Evolutionary conservation across 331 rosid species (phyloP).

Genomic region (Saraca asoca): DNA sequence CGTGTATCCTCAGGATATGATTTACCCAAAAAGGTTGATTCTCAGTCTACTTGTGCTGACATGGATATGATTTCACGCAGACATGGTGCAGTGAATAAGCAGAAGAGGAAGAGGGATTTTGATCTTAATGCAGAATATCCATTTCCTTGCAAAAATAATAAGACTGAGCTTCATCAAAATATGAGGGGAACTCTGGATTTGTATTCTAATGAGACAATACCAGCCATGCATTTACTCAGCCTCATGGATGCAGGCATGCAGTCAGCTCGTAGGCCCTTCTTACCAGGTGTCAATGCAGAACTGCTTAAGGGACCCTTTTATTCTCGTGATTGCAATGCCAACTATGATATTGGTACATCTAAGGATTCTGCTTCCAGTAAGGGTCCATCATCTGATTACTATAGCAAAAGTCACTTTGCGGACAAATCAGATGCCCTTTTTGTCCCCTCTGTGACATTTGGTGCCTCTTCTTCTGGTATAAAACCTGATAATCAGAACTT

Average conservation of each 20-base stretch:
- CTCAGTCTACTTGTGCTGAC: slow-evolving; percentile 50
- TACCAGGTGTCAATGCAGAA: slow-evolving; percentile 50
- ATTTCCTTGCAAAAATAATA: slow-evolving; percentile 52
- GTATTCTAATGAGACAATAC: slow-evolving; percentile 87
- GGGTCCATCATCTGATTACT: slow-evolving; percentile 49
- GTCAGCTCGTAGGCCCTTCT: slow-evolving; percentile 56
- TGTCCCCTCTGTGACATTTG: slow-evolving; percentile 46
- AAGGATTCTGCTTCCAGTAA: slow-evolving; percentile 49
- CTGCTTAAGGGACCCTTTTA: slow-evolving; percentile 55
- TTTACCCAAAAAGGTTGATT: slow-evolving; percentile 49
- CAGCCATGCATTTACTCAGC: slow-evolving; percentile 99
- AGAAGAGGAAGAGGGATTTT: slow-evolving; percentile 48
- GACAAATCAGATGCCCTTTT: slow-evolving; percentile 61
- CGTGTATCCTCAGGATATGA: slow-evolving; percentile 49
- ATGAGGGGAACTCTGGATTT: slow-evolving; percentile 63
- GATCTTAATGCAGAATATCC: slow-evolving; percentile 63
- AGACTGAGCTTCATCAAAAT: slow-evolving; percentile 58
- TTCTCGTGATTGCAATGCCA: slow-evolving; percentile 53
- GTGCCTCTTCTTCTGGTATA: slow-evolving; percentile 59
- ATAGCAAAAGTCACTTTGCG: slow-evolving; percentile 44
- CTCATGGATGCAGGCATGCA: slow-evolving; percentile 91
- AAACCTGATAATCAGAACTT: slow-evolving; percentile 44
- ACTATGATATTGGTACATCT: slow-evolving; percentile 54
- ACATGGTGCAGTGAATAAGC: slow-evolving; percentile 51
- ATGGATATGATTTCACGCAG: slow-evolving; percentile 44